phyloP scores from a whole-genome alignment of 441 rosid genomes.

The Syzygium malaccense region DNA sequence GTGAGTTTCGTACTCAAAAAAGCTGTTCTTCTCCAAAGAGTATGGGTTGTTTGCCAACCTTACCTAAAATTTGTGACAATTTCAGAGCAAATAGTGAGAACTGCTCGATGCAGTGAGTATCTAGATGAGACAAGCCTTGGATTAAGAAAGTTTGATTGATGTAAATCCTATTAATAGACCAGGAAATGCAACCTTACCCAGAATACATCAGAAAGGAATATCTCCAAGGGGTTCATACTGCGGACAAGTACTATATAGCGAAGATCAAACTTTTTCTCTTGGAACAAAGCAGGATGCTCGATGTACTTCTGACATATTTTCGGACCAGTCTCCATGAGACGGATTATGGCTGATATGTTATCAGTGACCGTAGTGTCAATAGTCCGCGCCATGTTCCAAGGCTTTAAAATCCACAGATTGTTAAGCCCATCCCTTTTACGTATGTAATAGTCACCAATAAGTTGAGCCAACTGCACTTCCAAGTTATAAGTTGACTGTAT shows the following conservation, averaged over 20 bases:
- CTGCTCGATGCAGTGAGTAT: background rate
- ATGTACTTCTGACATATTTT: conserved; percentile 98
- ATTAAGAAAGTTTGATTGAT: background rate
- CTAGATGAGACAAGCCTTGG: background rate
- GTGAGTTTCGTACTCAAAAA: conserved; percentile 95
- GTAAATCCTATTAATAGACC: background rate
- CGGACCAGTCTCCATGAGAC: conserved; percentile 97
- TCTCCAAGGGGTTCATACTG: conserved; percentile 69
- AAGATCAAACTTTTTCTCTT: conserved; percentile 79
- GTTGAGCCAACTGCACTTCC: conserved; percentile 66
- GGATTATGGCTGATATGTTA: conserved; percentile 72
- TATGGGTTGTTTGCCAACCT: conserved; percentile 83
- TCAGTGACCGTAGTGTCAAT: conserved; percentile 84
- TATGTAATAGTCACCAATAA: conserved; percentile 66
- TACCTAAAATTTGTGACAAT: conserved; percentile 40
- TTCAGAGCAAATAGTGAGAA: background rate
- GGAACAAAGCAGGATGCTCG: conserved; percentile 83
- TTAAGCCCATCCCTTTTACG: conserved; percentile 53
- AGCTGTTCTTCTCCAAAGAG: conserved; percentile 66
- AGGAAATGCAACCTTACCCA: conserved; percentile 50
- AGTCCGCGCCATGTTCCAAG: conserved; percentile 99
- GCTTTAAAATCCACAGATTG: conserved; percentile 92
- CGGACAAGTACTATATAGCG: conserved; percentile 74
- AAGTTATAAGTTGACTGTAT: conserved; percentile 89
- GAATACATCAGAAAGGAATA: conserved; percentile 72